Evolutionary conservation across 768 basidiomycete genomes (phyloP).

Genomic region (Cantharellus anzutake): DNA sequence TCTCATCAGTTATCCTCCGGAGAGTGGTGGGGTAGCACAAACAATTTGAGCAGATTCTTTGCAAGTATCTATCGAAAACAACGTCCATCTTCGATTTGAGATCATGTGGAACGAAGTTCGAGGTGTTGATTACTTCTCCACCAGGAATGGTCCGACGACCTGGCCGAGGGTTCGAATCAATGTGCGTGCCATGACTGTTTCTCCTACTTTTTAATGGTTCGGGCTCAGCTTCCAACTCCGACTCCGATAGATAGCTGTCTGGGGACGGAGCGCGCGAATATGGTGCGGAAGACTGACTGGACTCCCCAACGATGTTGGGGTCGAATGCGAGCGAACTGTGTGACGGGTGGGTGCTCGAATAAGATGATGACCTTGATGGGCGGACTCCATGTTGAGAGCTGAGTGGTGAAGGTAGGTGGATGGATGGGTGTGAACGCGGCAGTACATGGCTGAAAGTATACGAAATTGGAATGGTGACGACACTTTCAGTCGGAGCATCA

Average conservation of each 20-base stretch:
- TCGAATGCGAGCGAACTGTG: neutral
- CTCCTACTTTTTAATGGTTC: neutral
- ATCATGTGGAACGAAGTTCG: slow-evolving; percentile 58
- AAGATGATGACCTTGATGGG: neutral
- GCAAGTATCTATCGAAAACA: slow-evolving; percentile 81
- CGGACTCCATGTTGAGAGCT: neutral
- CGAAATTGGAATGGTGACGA: neutral
- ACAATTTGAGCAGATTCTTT: slow-evolving; percentile 63
- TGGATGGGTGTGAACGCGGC: neutral
- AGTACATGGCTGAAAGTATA: neutral
- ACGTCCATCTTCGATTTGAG: slow-evolving; percentile 68
- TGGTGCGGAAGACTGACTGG: neutral
- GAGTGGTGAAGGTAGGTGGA: neutral
- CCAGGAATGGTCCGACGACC: neutral
- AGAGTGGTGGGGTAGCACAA: neutral
- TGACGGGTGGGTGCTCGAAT: neutral
- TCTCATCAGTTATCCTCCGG: neutral
- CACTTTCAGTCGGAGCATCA: neutral
- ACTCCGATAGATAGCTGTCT: neutral
- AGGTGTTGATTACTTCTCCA: neutral
- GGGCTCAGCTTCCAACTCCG: slow-evolving; percentile 6
- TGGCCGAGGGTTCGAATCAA: neutral
- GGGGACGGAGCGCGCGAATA: neutral
- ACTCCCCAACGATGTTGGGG: neutral
- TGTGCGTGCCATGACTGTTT: slow-evolving; percentile 15